phyloP scores from a whole-genome alignment of 495 filamentous ascomycete genomes.

The Symbiotaphrina buchneri region DNA sequence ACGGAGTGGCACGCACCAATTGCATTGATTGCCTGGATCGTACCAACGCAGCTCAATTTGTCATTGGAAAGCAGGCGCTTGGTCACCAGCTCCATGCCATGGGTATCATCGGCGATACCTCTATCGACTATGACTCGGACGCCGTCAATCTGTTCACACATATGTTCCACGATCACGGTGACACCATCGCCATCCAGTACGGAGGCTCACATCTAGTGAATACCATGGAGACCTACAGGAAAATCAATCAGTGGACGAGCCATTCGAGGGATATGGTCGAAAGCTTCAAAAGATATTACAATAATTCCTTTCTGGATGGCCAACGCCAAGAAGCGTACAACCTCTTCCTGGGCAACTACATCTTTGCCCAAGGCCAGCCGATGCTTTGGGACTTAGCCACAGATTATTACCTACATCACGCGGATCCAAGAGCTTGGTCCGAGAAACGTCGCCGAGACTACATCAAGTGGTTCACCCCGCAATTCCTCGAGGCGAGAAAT shows the following conservation, averaged over 20 bases:
- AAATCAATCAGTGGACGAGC: conserved; percentile 97
- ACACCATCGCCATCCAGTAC: conserved; percentile 94
- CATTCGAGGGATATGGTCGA: conserved; percentile 97
- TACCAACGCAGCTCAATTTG: conserved; percentile 94
- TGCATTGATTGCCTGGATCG: conserved; percentile 95
- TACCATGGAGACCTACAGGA: conserved; percentile 96
- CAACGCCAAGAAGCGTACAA: conserved; percentile 97
- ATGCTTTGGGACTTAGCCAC: conserved; percentile 95
- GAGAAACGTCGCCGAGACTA: conserved; percentile 42
- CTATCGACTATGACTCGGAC: conserved; percentile 83
- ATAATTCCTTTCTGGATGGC: conserved; percentile 91
- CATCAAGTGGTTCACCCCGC: conserved; percentile 74
- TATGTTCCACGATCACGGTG: conserved; percentile 92
- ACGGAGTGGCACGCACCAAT: conserved; percentile 85
- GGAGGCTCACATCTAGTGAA: conserved; percentile 95
- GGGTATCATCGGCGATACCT: conserved; percentile 58
- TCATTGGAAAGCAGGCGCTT: conserved; percentile 88
- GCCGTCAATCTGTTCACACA: conserved; percentile 88
- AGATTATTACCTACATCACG: conserved; percentile 92
- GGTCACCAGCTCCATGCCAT: conserved; percentile 85
- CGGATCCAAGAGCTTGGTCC: conserved; percentile 51
- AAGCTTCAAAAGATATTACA: conserved; percentile 97
- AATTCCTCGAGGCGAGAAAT: conserved; percentile 36
- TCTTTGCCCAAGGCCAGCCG: conserved; percentile 70
- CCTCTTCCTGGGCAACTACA: conserved; percentile 92